Percentiles rank a stretch among this genome's conserved stretches.
phyloP scores from a whole-genome alignment of 129 eudicot species.

The Escallonia herrerae region DNA sequence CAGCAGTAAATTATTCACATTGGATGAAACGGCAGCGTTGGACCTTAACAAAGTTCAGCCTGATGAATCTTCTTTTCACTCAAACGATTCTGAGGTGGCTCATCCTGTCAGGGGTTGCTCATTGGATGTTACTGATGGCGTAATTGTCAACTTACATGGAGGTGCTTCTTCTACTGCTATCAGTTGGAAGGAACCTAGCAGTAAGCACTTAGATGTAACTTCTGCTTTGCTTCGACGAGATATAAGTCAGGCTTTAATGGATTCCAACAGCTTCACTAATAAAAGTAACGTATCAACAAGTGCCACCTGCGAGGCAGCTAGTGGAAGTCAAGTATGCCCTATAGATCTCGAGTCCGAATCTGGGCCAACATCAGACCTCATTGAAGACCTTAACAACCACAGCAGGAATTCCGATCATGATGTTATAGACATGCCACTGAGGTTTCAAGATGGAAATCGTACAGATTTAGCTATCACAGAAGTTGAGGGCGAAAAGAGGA shows the following conservation, averaged over 20 bases:
- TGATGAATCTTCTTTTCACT: slow-evolving; percentile 34
- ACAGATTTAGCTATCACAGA: not conserved
- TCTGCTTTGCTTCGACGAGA: slow-evolving; percentile 4
- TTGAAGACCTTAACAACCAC: slow-evolving; percentile 8
- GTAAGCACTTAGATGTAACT: not conserved
- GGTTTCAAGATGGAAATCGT: not conserved
- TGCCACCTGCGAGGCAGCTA: not conserved
- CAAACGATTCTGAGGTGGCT: slow-evolving; percentile 17
- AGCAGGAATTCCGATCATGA: not conserved
- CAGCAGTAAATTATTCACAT: slow-evolving; percentile 9
- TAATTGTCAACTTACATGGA: slow-evolving; percentile 1
- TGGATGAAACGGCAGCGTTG: slow-evolving; percentile 13
- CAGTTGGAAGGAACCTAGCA: slow-evolving; percentile 12
- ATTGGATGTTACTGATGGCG: slow-evolving; percentile 11
- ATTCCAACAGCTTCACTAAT: slow-evolving; percentile 5
- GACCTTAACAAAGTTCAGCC: slow-evolving; percentile 57
- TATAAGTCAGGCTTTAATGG: slow-evolving; percentile 1
- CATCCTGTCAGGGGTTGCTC: slow-evolving; percentile 22
- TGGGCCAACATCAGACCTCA: slow-evolving; percentile 24
- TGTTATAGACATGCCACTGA: not conserved
- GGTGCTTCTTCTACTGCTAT: slow-evolving; percentile 11
- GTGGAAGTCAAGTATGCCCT: slow-evolving; percentile 13
- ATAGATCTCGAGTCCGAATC: slow-evolving; percentile 38
- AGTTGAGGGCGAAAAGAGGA: not conserved
- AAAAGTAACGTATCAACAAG: not conserved